Percentiles rank a stretch among this genome's conserved stretches.
phyloP scores from a whole-genome alignment of 108 stramenopile species.

The Nitzschia sp. region DNA sequence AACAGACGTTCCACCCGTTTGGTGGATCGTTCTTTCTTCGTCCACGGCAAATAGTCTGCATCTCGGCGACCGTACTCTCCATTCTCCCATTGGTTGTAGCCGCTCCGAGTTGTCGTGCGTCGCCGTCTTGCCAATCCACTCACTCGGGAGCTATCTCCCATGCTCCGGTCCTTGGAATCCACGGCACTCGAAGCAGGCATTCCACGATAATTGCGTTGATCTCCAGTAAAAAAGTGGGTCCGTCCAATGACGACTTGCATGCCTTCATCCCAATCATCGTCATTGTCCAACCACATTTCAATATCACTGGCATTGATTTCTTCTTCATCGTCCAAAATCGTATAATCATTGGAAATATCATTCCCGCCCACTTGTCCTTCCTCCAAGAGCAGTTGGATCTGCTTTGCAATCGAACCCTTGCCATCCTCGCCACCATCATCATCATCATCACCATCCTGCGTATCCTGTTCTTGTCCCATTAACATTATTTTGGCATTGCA shows the following conservation, averaged over 20 bases:
- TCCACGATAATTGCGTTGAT: constrained; percentile 71
- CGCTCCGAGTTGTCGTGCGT: constrained; percentile 20
- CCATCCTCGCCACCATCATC: constrained; percentile 6
- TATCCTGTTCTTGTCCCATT: constrained; percentile 53
- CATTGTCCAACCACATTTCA: constrained; percentile 62
- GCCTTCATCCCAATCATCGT: constrained; percentile 74
- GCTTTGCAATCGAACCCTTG: constrained; percentile 22
- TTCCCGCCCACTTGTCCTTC: constrained; percentile 34
- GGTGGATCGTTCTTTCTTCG: neutral
- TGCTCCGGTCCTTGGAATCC: constrained; percentile 60
- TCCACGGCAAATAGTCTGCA: constrained; percentile 24
- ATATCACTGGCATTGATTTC: constrained; percentile 29
- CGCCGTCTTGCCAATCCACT: constrained; percentile 55
- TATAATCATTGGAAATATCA: constrained; percentile 34
- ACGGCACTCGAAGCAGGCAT: constrained; percentile 77
- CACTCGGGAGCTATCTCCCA: constrained; percentile 38
- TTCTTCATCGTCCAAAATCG: constrained; percentile 42
- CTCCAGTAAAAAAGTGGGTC: constrained; percentile 79
- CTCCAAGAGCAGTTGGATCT: constrained; percentile 24
- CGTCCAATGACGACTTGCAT: constrained; percentile 71
- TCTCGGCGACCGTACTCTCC: constrained; percentile 31
- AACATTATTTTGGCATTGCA: constrained; percentile 82
- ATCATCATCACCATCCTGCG: neutral
- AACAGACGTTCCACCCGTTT: neutral
- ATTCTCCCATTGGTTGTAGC: constrained; percentile 23